Evolutionary conservation across 768 basidiomycete genomes (phyloP), one percentile per base, ranked within the genome.

Genomic region (Fomitopsis serialis): DNA sequence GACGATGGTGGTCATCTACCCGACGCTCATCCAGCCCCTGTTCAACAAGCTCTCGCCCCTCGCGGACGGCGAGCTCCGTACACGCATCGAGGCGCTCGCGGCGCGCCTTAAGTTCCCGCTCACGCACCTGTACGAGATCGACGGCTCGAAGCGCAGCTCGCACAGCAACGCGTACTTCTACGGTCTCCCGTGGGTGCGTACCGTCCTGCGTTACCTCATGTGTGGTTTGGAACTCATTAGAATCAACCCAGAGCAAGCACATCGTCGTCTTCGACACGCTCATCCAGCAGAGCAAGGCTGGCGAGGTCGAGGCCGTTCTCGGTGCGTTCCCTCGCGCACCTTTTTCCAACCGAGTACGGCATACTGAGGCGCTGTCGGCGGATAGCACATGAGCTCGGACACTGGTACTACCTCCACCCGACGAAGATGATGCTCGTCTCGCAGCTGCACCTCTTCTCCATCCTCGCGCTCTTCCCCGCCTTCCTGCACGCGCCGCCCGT

Each of bases 151-250:
- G 74, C 84, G 96, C 45, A 92, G 88, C 70, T 88, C 91, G 2
- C 96, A 99, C 71, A 89, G 87, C 61, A 98, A 98, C 60, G 95
- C 95, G n/a, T 98, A 97, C 74, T 98, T 98, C 78, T 98, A 93
- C 59, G 96, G 96, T 54, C 79, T 98, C 12, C 96, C 95, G 1
- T 95, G 93, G 88, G 92, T 91, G 47, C 40, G 76, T 72, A 0
- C 9, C 11, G 5, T n/a, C n/a, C n/a, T n/a, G n/a, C n/a, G 34
- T 21, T 5, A 36, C 29, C 21, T 21, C 13, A 29, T 23, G 37
- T 47, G 37, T 25, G n/a, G n/a, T n/a, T n/a, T n/a, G n/a, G n/a
- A n/a, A 11, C 29, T 43, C 40, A 13, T 12, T 1, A 12, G 32
- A 17, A 10, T 23, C 9, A 15, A 19, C 2, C 21, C 58, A 90